These are phyloP conservation scores for Gossypium rotundifolium DNA, from an alignment of 345 rosid species.

Conservation along the genomic window DNA sequence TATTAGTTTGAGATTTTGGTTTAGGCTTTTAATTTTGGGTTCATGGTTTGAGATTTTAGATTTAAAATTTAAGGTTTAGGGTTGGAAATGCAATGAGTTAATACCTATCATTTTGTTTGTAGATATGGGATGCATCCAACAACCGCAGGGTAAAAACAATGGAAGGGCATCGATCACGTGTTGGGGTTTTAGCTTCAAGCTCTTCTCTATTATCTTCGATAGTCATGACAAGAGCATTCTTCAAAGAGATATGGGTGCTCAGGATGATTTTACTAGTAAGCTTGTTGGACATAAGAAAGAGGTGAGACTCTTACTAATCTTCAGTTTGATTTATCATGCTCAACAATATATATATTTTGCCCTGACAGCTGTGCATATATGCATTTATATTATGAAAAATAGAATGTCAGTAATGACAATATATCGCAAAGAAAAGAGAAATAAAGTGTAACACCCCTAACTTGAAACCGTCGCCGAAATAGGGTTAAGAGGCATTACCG, in stretches of 20 bases:
- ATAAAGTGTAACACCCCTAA: too few relatives aligned
- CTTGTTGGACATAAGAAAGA: constrained; percentile 94
- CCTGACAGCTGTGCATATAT: neutral
- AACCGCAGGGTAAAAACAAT: constrained; percentile 74
- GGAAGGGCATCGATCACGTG: constrained; percentile 93
- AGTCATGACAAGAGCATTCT: constrained; percentile 92
- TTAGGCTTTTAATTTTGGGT: too few relatives aligned
- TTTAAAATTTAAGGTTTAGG: too few relatives aligned
- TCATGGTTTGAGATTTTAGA: too few relatives aligned
- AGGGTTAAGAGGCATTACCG: too few relatives aligned
- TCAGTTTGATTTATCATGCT: constrained; percentile 3
- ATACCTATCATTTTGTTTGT: constrained; percentile 4
- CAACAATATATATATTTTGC: neutral
- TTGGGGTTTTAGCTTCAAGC: constrained; percentile 96
- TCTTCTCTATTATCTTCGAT: constrained; percentile 82
- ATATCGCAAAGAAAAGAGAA: too few relatives aligned
- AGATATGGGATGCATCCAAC: constrained; percentile 92
- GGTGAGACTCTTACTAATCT: constrained; percentile 33
- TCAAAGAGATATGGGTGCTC: constrained; percentile 75
- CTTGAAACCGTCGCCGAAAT: too few relatives aligned
- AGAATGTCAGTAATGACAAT: too few relatives aligned
- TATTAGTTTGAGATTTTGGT: too few relatives aligned
- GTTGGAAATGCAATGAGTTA: neutral
- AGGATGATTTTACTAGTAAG: constrained; percentile 76
- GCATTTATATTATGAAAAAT: neutral